Percentiles rank a stretch among this genome's conserved stretches.
Evolutionary conservation across 2,329 filamentous ascomycete genomes (phyloP).

Genomic region (Ceratocystis ficicola): DNA sequence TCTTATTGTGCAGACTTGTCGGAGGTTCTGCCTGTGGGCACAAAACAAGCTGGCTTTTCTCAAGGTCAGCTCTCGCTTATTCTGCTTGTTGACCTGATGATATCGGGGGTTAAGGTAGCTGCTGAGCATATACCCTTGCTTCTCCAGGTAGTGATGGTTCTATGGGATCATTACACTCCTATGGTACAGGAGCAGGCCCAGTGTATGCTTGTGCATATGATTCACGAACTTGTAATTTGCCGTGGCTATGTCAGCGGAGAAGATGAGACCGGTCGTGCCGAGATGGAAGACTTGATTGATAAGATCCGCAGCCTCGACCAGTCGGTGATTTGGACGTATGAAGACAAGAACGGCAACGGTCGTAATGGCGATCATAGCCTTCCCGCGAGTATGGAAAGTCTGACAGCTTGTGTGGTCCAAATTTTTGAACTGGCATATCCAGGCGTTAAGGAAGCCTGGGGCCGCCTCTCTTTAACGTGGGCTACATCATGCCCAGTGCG

Average conservation of each 20-base stretch:
- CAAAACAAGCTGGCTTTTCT: conserved; percentile 86
- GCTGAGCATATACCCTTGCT: conserved; percentile 73
- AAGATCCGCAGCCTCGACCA: conserved; percentile 72
- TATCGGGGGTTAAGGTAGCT: conserved; percentile 71
- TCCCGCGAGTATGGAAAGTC: conserved; percentile 71
- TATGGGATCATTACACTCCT: conserved; percentile 95
- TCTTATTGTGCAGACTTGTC: conserved; percentile 83
- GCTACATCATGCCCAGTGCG: conserved; percentile 92
- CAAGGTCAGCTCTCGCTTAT: conserved; percentile 88
- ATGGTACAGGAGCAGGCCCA: conserved; percentile 92
- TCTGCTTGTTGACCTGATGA: conserved; percentile 87
- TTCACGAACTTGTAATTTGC: conserved; percentile 84
- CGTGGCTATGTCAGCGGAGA: conserved; percentile 42
- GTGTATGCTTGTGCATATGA: conserved; percentile 95
- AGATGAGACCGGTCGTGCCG: conserved; percentile 30
- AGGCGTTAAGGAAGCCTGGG: conserved; percentile 82
- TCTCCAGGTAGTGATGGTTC: conserved; percentile 78
- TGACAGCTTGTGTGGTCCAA: conserved; percentile 69
- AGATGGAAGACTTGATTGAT: conserved; percentile 61
- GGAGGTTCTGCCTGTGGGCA: conserved; percentile 68
- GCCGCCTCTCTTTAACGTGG: conserved; percentile 80
- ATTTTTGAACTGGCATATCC: conserved; percentile 79
- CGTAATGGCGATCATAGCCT: conserved; percentile 60
- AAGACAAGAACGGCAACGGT: conserved; percentile 73
- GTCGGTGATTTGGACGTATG: conserved; percentile 84